A percentile compares a stretch with the other conserved stretches of the same genome.
These are phyloP conservation scores for Monosporascus cannonballus DNA, from an alignment of 2,329 filamentous ascomycete genomes.

Conservation along the genomic window DNA sequence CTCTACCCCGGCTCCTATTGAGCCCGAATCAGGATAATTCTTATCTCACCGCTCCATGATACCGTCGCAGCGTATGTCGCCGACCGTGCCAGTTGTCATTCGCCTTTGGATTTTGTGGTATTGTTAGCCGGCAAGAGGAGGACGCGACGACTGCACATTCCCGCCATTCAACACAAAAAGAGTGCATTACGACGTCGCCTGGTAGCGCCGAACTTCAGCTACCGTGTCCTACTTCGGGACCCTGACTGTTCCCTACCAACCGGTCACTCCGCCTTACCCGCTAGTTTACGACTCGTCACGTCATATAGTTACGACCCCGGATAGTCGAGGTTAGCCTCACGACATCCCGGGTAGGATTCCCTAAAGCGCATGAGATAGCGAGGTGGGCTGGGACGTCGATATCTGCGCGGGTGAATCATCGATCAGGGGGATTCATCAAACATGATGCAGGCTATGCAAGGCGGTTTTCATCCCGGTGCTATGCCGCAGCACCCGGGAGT, in stretches of 20 bases:
- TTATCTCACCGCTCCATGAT: neutral
- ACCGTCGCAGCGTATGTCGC: neutral
- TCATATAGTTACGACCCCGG: slow-evolving; percentile 8
- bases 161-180: neutral
- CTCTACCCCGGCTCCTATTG: no score
- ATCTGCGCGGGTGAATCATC: slow-evolving; percentile 55
- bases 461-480: slow-evolving; percentile 56
- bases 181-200: neutral
- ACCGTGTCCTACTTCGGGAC: no score
- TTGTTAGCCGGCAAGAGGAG: neutral
- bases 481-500: slow-evolving; percentile 68
- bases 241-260: no score
- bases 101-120: neutral
- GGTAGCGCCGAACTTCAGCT: no score
- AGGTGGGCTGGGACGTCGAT: slow-evolving; percentile 40
- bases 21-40: no score
- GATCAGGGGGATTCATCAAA: slow-evolving; percentile 28
- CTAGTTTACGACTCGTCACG: slow-evolving; percentile 5
- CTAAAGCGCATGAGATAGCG: slow-evolving; percentile 41
- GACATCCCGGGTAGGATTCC: neutral
- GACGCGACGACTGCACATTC: neutral
- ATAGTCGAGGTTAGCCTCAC: no score
- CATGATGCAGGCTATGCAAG: slow-evolving; percentile 69
- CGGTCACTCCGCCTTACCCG: neutral
- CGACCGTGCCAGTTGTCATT: neutral